Percentiles rank a stretch among this genome's conserved stretches.
Evolutionary conservation across 1,284 basidiomycete genomes (phyloP).

Genomic region (Ganoderma boninense): DNA sequence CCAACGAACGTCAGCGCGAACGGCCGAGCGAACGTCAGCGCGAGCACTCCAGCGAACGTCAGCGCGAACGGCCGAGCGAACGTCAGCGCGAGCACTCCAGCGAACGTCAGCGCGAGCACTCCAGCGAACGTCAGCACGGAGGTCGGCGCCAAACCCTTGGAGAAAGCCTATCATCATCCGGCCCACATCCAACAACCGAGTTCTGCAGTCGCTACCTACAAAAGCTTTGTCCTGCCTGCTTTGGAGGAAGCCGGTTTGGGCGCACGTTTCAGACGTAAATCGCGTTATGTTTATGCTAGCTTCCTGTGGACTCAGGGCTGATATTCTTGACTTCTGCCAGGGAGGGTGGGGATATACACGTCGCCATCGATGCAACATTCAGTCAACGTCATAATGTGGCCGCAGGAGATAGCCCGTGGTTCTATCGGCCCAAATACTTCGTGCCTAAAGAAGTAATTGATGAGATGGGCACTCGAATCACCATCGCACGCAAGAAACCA

Average conservation of each 20-base stretch:
- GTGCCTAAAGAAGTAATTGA: conserved; percentile 42
- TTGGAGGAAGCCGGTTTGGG: conserved; percentile 40
- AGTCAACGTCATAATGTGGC: conserved; percentile 8
- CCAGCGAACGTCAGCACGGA: too few species aligned
- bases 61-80: too few species aligned
- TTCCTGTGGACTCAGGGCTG: too few species aligned
- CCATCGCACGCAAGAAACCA: conserved; percentile 31
- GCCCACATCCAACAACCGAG: too few species aligned
- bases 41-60: too few species aligned
- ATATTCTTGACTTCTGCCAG: neutral
- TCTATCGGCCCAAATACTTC: conserved; percentile 30
- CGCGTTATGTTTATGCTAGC: too few species aligned
- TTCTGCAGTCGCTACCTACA: conserved; percentile 22
- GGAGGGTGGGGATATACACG: neutral
- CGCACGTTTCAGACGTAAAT: neutral
- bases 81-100: too few species aligned
- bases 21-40: too few species aligned
- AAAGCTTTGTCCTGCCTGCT: conserved; percentile 45
- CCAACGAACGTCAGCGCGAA: too few species aligned
- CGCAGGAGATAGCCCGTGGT: conserved; percentile 5
- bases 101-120: too few species aligned
- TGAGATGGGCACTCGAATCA: conserved; percentile 36
- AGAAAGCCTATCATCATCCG: too few species aligned
- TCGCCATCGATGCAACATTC: conserved; percentile 6
- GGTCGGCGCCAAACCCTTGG: too few species aligned